Base-by-base conservation (phyloP, 176 grass and related monocot genomes). In the Cenchrus fungigraminus region DNA sequence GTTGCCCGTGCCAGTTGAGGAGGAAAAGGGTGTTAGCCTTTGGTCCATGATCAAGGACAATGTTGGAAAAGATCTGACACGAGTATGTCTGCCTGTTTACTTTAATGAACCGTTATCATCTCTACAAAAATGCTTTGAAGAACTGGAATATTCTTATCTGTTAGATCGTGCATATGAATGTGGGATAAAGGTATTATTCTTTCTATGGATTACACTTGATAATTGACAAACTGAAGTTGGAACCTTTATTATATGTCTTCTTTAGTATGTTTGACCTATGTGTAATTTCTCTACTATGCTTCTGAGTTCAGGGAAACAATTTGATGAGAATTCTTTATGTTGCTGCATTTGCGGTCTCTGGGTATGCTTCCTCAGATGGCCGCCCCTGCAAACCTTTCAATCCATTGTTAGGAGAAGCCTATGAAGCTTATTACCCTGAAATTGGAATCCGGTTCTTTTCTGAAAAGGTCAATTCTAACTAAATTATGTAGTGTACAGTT, bases 41-140 rank as follows among this genome's bases (percentile, higher is more conserved):
- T 97, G 94, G 94, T 97, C 94, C n/a, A 86, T 97, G 82, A 97
- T 97, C 68, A 97, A 97, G 82, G 94, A 93, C 69, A 97, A 90
- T 82, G 87, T 97, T 78, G 94, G 94, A 65, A 97, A 97, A 79
- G 94, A 97, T 91, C 89, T 97, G 56, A 97, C 94, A 83, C 71
- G 85, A 85, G 94, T 97, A 28, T 97, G 94, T 55, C 91, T 97
- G 83, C 94, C 94, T 56, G 94, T 97, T 91, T 97, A 90, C 82
- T 97, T 97, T 76, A 97, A 97, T 69, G 94, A 97, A 19, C 94
- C 94, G n/a, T 34, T 93, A 16, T 97, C 94, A 7, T 93, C 94
- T 65, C 89, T 97, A 76, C 94, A 97, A 49, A 97, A 97, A 84
- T 97, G 94, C 82, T 97, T 88, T 86, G 94, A 97, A 67, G 94